Percentiles rank a stretch among this genome's conserved stretches.
Conservation (phyloP, 2,329 filamentous ascomycete species). For the Ophiostoma ips region DNA sequence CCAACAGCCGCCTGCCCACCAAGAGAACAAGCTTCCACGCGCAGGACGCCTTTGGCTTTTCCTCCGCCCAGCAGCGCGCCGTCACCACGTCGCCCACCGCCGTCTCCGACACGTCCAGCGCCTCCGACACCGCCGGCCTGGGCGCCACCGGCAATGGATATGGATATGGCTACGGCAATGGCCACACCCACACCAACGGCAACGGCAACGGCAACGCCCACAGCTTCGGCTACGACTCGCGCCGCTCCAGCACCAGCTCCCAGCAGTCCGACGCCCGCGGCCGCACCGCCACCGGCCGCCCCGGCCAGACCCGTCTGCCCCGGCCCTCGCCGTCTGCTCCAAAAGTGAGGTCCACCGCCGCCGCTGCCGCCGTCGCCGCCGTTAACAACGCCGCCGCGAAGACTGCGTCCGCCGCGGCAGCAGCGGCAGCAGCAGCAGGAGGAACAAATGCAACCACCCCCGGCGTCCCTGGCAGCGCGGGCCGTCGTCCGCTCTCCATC, state of each 20-base stretch:
- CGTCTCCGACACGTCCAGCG: slow-evolving; percentile 8
- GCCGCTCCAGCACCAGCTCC: slow-evolving; percentile 16
- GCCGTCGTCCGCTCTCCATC: slow-evolving; percentile 23
- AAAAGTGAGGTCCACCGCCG: not conserved
- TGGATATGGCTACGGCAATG: too few relatives aligned
- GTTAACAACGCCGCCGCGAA: too few relatives aligned
- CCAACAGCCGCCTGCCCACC: not conserved
- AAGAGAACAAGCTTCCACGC: not conserved
- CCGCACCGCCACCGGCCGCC: slow-evolving; percentile 3
- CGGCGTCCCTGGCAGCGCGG: slow-evolving; percentile 7
- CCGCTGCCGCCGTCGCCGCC: too few relatives aligned
- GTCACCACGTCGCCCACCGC: slow-evolving; percentile 5
- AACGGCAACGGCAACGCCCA: not conserved
- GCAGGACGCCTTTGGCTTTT: too few relatives aligned
- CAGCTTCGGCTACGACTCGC: slow-evolving; percentile 5
- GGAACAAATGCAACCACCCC: not conserved
- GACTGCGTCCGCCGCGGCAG: too few relatives aligned
- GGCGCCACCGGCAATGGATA: too few relatives aligned
- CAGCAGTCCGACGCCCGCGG: slow-evolving; percentile 12
- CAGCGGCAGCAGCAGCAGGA: too few relatives aligned
- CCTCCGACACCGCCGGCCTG: not conserved
- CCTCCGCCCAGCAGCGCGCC: slow-evolving; percentile 2
- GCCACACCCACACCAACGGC: not conserved
- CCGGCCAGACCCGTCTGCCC: slow-evolving; percentile 18
- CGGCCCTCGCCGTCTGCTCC: slow-evolving; percentile 15